Evolutionary conservation across 257 asterid species (phyloP).

Genomic region (Linderniella brevidens): DNA sequence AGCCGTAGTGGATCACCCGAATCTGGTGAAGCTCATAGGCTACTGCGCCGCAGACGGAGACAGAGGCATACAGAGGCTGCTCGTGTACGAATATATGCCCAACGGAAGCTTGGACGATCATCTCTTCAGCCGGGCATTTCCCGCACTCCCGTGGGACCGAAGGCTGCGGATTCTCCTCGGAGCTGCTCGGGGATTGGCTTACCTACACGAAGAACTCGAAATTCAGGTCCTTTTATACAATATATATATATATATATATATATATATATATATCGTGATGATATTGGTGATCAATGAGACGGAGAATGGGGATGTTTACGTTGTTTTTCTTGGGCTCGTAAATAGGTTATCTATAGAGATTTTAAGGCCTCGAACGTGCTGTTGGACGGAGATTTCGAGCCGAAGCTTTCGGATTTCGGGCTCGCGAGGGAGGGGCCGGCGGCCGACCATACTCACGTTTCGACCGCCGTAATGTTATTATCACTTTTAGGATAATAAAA

Average conservation of each 20-base stretch:
- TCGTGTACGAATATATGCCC: too few species aligned
- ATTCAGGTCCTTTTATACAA: neutral
- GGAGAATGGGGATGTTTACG: neutral
- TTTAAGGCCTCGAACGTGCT: constrained; percentile 1
- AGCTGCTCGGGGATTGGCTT: constrained; percentile 1
- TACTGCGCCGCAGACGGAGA: neutral
- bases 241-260: too few species aligned
- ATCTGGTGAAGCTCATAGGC: neutral
- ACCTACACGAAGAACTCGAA: neutral
- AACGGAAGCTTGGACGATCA: neutral
- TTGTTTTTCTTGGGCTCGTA: neutral
- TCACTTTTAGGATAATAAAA: too few species aligned
- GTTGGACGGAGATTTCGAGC: neutral
- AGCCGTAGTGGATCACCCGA: neutral
- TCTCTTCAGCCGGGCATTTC: constrained; percentile 1
- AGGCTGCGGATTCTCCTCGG: neutral
- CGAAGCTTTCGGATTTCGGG: constrained; percentile 3
- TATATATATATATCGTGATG: too few species aligned
- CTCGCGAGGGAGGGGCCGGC: constrained; percentile 1
- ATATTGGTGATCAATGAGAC: too few species aligned
- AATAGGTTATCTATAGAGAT: neutral
- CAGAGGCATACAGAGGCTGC: neutral
- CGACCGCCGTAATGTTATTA: neutral
- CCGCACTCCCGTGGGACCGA: neutral
- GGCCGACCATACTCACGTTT: neutral